Percentiles rank a stretch among this genome's conserved stretches.
Conservation (phyloP, 2,329 filamentous ascomycete species). For the Neonectria sp. region DNA sequence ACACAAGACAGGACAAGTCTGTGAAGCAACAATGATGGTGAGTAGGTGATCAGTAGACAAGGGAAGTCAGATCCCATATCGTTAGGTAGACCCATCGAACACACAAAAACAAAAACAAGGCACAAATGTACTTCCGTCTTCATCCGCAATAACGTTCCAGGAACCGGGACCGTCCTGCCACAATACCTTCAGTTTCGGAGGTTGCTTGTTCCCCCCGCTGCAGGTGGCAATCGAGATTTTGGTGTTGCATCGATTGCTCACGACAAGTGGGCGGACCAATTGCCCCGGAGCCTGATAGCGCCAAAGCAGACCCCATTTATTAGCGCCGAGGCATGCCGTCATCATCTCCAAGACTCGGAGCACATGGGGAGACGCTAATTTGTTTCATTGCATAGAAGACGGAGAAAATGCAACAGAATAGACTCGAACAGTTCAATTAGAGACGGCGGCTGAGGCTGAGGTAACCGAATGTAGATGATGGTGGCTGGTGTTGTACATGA, state of each 20-base stretch:
- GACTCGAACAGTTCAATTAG: too few relatives aligned
- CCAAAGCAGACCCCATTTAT: slow-evolving; percentile 4
- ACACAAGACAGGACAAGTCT: background rate
- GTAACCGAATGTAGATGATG: background rate
- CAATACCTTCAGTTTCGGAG: background rate
- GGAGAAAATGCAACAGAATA: background rate
- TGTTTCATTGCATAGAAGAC: background rate
- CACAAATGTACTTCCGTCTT: background rate
- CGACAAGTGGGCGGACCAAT: background rate
- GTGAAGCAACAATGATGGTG: background rate
- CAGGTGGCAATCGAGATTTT: slow-evolving; percentile 8
- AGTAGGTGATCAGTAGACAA: background rate
- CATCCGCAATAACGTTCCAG: background rate
- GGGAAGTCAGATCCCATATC: background rate
- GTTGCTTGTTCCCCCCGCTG: slow-evolving; percentile 1
- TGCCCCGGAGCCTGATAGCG: background rate
- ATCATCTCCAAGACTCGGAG: background rate
- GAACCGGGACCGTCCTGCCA: background rate
- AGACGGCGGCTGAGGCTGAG: background rate
- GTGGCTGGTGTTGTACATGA: background rate
- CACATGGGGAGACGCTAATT: background rate
- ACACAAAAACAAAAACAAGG: background rate
- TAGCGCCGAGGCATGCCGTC: slow-evolving; percentile 5
- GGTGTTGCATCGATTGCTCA: background rate
- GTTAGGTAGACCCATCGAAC: background rate